Percentiles rank a stretch among this genome's conserved stretches.
These are phyloP conservation scores for Carex parvula DNA, from an alignment of 176 grass and related monocot genomes.

Conservation along the genomic window DNA sequence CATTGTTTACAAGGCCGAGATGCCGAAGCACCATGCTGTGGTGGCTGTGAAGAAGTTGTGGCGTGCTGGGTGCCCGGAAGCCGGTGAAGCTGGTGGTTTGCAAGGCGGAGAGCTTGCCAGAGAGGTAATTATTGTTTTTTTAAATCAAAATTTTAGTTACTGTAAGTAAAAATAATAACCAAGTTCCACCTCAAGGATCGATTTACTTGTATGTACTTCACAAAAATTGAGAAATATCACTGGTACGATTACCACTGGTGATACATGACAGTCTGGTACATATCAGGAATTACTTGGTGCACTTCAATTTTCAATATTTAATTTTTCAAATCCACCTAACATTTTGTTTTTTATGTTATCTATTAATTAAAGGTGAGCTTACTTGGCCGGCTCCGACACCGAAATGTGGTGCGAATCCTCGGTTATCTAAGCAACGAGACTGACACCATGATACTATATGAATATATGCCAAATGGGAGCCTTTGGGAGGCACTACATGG, in stretches of 20 bases:
- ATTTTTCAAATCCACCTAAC: neutral
- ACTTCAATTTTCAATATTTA: neutral
- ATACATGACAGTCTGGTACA: neutral
- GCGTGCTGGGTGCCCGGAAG: conserved; percentile 45
- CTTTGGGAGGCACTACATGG: conserved; percentile 92
- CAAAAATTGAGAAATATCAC: neutral
- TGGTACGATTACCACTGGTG: no score
- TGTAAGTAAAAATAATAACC: neutral
- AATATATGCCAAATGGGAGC: conserved; percentile 94
- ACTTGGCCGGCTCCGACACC: conserved; percentile 75
- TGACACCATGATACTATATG: conserved; percentile 94
- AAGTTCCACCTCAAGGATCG: neutral
- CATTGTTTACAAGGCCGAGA: conserved; percentile 84
- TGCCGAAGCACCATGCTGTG: conserved; percentile 62
- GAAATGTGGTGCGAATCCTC: conserved; percentile 84
- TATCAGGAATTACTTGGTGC: neutral
- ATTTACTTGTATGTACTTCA: neutral
- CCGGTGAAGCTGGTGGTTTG: conserved; percentile 18
- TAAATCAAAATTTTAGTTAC: neutral
- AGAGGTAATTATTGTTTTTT: conserved; percentile 32
- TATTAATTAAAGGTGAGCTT: conserved; percentile 42
- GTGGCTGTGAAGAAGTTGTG: conserved; percentile 96
- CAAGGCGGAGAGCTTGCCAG: conserved; percentile 57
- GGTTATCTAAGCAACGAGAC: conserved; percentile 82
- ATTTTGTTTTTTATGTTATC: conserved; percentile 7